phyloP scores from a whole-genome alignment of 768 basidiomycete genomes.

The Boletus rubroflammeus region DNA sequence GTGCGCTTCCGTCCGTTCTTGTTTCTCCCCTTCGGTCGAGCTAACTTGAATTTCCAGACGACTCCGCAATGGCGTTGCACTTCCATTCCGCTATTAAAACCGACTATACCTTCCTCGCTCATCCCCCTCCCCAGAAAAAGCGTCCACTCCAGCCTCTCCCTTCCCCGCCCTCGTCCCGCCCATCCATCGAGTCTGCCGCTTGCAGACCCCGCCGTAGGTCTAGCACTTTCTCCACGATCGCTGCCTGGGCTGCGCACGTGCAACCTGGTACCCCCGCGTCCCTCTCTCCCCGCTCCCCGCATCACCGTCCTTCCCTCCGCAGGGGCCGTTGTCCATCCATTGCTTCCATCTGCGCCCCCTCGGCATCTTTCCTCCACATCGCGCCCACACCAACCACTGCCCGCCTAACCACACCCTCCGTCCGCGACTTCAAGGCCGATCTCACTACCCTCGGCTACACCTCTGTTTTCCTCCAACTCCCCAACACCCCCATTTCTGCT shows the following conservation, averaged over 20 bases:
- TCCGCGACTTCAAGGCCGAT: conserved; percentile 48
- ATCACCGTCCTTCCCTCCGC: conserved; percentile 33
- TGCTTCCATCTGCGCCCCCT: conserved; percentile 36
- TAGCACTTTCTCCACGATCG: conserved; percentile 47
- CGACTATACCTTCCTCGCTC: conserved; percentile 42
- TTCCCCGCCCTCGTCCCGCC: conserved; percentile 2
- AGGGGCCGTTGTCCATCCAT: conserved; percentile 34
- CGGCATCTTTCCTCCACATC: conserved; percentile 48
- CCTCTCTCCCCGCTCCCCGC: conserved; percentile 38
- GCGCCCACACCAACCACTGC: conserved; percentile 39
- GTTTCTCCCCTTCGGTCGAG: neutral
- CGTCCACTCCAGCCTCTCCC: conserved; percentile 33
- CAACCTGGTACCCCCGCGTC: conserved; percentile 65
- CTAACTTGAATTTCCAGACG: conserved; percentile 8
- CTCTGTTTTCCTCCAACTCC: conserved; percentile 59
- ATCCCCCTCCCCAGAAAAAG: conserved; percentile 38
- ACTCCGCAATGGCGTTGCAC: conserved; percentile 11
- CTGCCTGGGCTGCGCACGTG: conserved; percentile 61
- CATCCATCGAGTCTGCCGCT: neutral
- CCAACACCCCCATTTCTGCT: conserved; percentile 42
- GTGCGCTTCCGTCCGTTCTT: conserved; percentile 4
- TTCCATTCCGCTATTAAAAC: conserved; percentile 12
- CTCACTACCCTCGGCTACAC: conserved; percentile 63
- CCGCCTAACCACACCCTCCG: conserved; percentile 36
- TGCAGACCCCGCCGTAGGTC: conserved; percentile 33